These are phyloP conservation scores for Saccharomyces jurei DNA, from an alignment of 805 yeast genomes.

Conservation along the genomic window DNA sequence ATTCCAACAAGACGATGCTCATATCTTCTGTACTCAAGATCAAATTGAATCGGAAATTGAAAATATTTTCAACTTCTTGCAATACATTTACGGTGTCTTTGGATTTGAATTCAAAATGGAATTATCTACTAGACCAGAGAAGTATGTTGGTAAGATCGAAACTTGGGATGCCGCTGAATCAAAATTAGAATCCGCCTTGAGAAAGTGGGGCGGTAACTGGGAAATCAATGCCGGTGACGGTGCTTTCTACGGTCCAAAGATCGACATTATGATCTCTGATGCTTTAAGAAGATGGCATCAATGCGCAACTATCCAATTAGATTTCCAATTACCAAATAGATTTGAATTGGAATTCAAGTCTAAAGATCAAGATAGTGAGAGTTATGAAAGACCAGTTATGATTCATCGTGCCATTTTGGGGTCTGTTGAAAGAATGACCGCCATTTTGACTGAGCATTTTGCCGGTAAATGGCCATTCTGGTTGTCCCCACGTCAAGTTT, in stretches of 20 bases:
- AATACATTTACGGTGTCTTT: conserved; percentile 79
- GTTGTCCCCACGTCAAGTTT: conserved; percentile 97
- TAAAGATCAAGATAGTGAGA: conserved; percentile 47
- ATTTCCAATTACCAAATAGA: conserved; percentile 94
- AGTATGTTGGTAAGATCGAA: conserved; percentile 86
- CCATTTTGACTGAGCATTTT: conserved; percentile 93
- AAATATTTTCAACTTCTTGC: conserved; percentile 77
- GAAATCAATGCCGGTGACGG: conserved; percentile 96
- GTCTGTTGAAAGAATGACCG: conserved; percentile 98
- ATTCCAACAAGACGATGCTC: conserved; percentile 99
- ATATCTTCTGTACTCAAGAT: conserved; percentile 88
- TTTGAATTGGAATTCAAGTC: conserved; percentile 84
- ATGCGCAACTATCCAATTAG: conserved; percentile 97
- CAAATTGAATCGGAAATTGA: conserved; percentile 84
- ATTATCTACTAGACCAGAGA: conserved; percentile 94
- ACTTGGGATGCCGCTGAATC: conserved; percentile 91
- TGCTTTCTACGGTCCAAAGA: conserved; percentile 93
- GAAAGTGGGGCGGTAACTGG: conserved; percentile 85
- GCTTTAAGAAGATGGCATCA: conserved; percentile 96
- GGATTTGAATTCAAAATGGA: conserved; percentile 96
- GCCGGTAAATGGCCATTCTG: conserved; percentile 99
- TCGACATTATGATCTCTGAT: conserved; percentile 91
- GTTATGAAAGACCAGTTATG: conserved; percentile 88
- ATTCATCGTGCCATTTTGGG: conserved; percentile 98
- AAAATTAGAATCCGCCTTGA: conserved; percentile 73